Evolutionary conservation across 768 basidiomycete genomes (phyloP).

Genomic region (Chlorophyllum brunneum): DNA sequence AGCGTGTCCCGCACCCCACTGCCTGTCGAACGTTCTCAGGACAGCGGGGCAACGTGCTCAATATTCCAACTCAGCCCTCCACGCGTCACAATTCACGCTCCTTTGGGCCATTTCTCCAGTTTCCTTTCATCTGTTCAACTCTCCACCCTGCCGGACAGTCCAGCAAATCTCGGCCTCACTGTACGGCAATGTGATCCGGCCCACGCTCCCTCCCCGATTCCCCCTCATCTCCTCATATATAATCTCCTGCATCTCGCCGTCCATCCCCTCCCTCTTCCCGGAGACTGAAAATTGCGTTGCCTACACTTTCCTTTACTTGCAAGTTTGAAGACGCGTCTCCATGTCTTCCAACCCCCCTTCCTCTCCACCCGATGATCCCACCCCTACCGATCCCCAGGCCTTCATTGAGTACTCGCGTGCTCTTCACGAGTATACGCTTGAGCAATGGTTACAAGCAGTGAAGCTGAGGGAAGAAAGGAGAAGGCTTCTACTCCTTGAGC

Average conservation of each 20-base stretch:
- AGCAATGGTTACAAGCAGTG: slow-evolving; percentile 64
- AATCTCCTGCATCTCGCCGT: slow-evolving; percentile 1
- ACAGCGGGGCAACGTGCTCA: no score
- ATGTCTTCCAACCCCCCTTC: slow-evolving; percentile 13
- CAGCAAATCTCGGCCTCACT: slow-evolving; percentile 13
- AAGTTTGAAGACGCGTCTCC: neutral
- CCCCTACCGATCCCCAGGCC: slow-evolving; percentile 20
- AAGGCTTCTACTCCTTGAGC: slow-evolving; percentile 41
- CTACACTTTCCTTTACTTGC: neutral
- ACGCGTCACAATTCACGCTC: slow-evolving; percentile 7
- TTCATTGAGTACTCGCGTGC: slow-evolving; percentile 58
- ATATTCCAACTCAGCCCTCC: no score
- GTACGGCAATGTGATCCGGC: slow-evolving; percentile 22
- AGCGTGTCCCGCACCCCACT: neutral
- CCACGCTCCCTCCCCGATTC: neutral
- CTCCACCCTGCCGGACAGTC: neutral
- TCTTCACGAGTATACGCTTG: slow-evolving; percentile 64
- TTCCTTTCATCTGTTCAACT: neutral
- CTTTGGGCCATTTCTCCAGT: slow-evolving; percentile 5
- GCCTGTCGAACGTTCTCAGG: no score
- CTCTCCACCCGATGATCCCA: slow-evolving; percentile 14
- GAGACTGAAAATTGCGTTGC: neutral
- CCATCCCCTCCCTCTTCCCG: neutral
- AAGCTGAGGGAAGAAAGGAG: slow-evolving; percentile 50
- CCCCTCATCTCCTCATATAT: slow-evolving; percentile 6